These are phyloP conservation scores for Hypoxylon sp. DNA, from an alignment of 2,329 filamentous ascomycete species.

Conservation along the genomic window DNA sequence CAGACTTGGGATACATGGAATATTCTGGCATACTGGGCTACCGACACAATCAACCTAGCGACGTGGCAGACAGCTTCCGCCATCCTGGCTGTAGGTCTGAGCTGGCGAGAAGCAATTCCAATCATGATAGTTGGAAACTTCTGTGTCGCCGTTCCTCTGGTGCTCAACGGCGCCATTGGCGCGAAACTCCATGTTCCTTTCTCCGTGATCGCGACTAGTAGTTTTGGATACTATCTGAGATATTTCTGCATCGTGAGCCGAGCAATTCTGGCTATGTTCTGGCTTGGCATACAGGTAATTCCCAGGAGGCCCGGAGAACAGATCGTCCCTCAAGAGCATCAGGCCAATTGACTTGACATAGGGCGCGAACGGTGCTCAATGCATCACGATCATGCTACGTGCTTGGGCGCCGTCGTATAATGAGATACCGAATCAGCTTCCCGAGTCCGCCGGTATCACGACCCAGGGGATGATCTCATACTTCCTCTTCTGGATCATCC, in stretches of 20 bases:
- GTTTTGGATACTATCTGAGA: constrained; percentile 62
- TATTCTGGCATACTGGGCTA: constrained; percentile 55
- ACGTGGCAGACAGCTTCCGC: constrained; percentile 54
- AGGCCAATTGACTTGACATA: constrained; percentile 60
- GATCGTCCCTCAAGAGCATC: background rate
- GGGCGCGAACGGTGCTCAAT: constrained; percentile 70
- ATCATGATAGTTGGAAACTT: constrained; percentile 69
- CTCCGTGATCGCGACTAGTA: constrained; percentile 58
- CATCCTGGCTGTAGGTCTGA: constrained; percentile 53
- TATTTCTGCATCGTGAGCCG: constrained; percentile 57
- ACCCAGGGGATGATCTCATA: constrained; percentile 64
- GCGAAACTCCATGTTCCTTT: constrained; percentile 63
- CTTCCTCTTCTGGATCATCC: constrained; percentile 65
- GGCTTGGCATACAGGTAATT: constrained; percentile 68
- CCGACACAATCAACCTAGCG: constrained; percentile 53
- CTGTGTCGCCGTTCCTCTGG: constrained; percentile 67
- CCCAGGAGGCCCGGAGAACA: background rate
- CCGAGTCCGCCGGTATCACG: constrained; percentile 63
- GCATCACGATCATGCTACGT: constrained; percentile 57
- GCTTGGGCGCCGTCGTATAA: constrained; percentile 68
- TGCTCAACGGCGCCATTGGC: constrained; percentile 62
- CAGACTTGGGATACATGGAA: constrained; percentile 56
- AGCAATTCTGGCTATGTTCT: constrained; percentile 62
- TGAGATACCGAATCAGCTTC: constrained; percentile 65
- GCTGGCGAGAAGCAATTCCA: constrained; percentile 53